Percentiles rank a stretch among this genome's conserved stretches.
Evolutionary conservation across 2,329 filamentous ascomycete genomes (phyloP).

Genomic region (Cercospora canescens): DNA sequence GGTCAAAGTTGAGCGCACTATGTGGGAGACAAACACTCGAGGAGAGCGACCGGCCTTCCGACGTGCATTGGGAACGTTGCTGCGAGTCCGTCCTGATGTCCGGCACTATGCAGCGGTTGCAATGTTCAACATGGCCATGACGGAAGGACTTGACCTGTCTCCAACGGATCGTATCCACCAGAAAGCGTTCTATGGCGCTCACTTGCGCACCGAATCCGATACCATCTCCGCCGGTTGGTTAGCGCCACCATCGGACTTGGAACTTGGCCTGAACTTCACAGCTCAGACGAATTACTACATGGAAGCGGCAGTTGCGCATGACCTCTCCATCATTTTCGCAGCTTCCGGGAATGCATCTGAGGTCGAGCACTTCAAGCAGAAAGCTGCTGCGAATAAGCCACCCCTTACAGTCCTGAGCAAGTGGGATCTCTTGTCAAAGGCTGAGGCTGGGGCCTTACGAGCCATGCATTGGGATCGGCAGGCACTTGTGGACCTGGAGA

Average conservation of each 20-base stretch:
- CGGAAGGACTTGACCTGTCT: conserved; percentile 20
- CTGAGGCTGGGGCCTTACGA: conserved; percentile 38
- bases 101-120: conserved; percentile 32
- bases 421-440: conserved; percentile 41
- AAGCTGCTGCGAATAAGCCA: conserved; percentile 34
- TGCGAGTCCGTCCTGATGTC: conserved; percentile 20
- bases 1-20: conserved; percentile 20
- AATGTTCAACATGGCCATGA: conserved; percentile 31
- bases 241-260: conserved; percentile 1
- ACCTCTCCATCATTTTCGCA: conserved; percentile 40
- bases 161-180: conserved; percentile 25
- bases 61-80: conserved; percentile 19
- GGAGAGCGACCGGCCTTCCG: conserved; percentile 14
- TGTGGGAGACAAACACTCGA: conserved; percentile 25
- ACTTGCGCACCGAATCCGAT: conserved; percentile 38
- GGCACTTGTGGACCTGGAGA: conserved; percentile 51
- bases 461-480: conserved; percentile 49
- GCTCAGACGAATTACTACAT: conserved; percentile 39
- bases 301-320: conserved; percentile 29
- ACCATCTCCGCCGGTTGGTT: conserved; percentile 31
- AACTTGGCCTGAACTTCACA: conserved; percentile 29
- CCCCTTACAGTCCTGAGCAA: conserved; percentile 46
- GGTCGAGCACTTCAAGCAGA: conserved; percentile 37
- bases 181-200: conserved; percentile 38
- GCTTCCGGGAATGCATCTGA: conserved; percentile 43